Conservation (phyloP, 495 filamentous ascomycete species). For the Penicillium manginii region DNA sequence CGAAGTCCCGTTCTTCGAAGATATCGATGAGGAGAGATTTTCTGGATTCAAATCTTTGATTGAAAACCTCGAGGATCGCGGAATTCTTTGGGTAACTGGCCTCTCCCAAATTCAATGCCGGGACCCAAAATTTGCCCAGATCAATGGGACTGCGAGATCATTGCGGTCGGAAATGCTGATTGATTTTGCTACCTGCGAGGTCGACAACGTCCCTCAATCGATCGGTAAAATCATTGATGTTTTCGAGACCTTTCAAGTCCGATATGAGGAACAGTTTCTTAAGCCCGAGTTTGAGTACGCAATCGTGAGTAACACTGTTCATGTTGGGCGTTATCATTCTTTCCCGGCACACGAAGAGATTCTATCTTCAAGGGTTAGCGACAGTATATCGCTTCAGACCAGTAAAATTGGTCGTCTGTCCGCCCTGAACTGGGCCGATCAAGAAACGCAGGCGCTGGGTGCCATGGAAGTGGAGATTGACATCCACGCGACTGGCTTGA, state of each 20-base stretch:
- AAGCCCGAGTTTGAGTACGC: not conserved
- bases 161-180: conserved; percentile 44
- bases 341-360: conserved; percentile 21
- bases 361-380: not conserved
- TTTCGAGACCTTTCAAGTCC: conserved; percentile 13
- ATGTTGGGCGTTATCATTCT: conserved; percentile 30
- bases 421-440: conserved; percentile 53
- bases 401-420: conserved; percentile 24
- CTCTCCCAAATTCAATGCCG: conserved; percentile 35
- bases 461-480: conserved; percentile 37
- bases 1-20: conserved; percentile 36
- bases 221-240: conserved; percentile 21
- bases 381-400: conserved; percentile 17
- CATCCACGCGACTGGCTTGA: conserved; percentile 29
- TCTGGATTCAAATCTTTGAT: conserved; percentile 23
- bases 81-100: conserved; percentile 41
- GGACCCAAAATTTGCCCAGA: conserved; percentile 40
- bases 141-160: conserved; percentile 45
- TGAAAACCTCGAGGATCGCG: not conserved
- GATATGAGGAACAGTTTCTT: not conserved
- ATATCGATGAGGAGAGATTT: conserved; percentile 24
- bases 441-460: conserved; percentile 9
- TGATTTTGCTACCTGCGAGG: conserved; percentile 47
- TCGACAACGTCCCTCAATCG: conserved; percentile 28
- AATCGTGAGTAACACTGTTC: conserved; percentile 10